Percentiles rank a stretch among this genome's conserved stretches.
phyloP scores from a whole-genome alignment of 1,139 yeast species.

The Yamadazyma oceani region DNA sequence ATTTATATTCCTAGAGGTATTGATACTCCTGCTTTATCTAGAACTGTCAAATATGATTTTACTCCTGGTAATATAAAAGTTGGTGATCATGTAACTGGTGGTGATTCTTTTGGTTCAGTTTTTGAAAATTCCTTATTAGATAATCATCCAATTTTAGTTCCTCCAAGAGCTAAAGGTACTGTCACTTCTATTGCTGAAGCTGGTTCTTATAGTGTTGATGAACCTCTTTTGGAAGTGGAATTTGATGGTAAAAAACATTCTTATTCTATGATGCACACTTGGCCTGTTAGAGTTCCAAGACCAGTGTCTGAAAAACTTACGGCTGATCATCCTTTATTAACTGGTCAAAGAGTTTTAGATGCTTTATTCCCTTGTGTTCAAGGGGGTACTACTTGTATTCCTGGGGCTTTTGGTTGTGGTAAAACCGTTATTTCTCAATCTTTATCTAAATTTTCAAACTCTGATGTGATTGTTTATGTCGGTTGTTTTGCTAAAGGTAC shows the following conservation, averaged over 20 bases:
- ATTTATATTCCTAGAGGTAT: slow-evolving; percentile 99
- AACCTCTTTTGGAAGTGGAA: slow-evolving; percentile 87
- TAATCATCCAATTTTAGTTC: slow-evolving; percentile 90
- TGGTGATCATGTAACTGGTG: slow-evolving; percentile 98
- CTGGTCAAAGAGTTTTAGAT: slow-evolving; percentile 98
- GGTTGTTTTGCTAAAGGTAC: slow-evolving; percentile 57
- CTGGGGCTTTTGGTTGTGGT: slow-evolving; percentile 99
- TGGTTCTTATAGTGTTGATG: slow-evolving; percentile 90
- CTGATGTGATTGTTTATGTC: slow-evolving; percentile 92
- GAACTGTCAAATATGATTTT: slow-evolving; percentile 82
- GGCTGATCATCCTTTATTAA: slow-evolving; percentile 91
- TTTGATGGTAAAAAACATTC: slow-evolving; percentile 81
- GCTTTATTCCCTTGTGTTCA: slow-evolving; percentile 98
- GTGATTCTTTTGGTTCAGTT: slow-evolving; percentile 93
- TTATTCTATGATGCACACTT: slow-evolving; percentile 94
- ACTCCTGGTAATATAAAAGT: slow-evolving; percentile 76
- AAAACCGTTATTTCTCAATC: slow-evolving; percentile 98
- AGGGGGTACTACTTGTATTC: slow-evolving; percentile 99
- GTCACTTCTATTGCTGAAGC: slow-evolving; percentile 84
- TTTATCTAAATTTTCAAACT: slow-evolving; percentile 93
- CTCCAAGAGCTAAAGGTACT: slow-evolving; percentile 99
- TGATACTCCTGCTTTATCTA: slow-evolving; percentile 89
- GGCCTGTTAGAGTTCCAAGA: slow-evolving; percentile 99
- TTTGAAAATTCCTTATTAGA: slow-evolving; percentile 89
- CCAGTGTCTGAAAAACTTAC: slow-evolving; percentile 93